Base-by-base conservation (phyloP, 83 land plant species). In the Picea engelmannii region DNA sequence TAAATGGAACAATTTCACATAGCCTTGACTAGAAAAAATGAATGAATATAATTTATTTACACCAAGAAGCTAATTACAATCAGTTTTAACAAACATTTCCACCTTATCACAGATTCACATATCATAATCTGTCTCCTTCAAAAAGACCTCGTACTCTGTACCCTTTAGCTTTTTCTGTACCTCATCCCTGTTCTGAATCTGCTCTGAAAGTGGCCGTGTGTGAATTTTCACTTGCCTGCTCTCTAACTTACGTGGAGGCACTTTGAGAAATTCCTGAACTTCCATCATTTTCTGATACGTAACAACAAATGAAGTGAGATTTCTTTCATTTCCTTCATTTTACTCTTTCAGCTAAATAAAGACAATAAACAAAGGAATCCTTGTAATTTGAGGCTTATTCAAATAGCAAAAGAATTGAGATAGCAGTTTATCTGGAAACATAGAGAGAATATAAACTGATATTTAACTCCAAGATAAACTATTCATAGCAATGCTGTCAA, bases 181-280 rank as follows among this genome's bases (percentile, higher is more conserved):
- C 38, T 84, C 89, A 7, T 84, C 83, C 91, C 91, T 89, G 88
- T 93, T 93, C 58, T 71, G 83, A 25, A 93, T 83, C 60, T 86
- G 89, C 23, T 81, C 83, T 15, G 91, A 81, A 59, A 93, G 82
- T 1, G 93, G 81, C 21, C 78, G 82, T 52, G 83, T 90, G 84
- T 93, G 95, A 66, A 93, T 93, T 85, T 90, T 93, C 69, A 90
- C 93, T 67, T 93, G 95, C 2, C 84, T 76, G 80, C 95, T 93
- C 49, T 68, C 79, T 5, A 90, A 66, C 2, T 86, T 79, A 61
- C 60, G 84, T 52, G 47, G 66, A 13, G 91, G 93, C 27, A 93
- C 86, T 58, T 81, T 82, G 31, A 93, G 82, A 66, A 93, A 93
- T 12, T 87, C 85, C 70, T 84, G 91, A 61, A 93, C 90, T 9